A percentile compares a stretch with the other conserved stretches of the same genome.
phyloP scores from a whole-genome alignment of 148 eudicot genomes.

The Nepenthes gracilis region DNA sequence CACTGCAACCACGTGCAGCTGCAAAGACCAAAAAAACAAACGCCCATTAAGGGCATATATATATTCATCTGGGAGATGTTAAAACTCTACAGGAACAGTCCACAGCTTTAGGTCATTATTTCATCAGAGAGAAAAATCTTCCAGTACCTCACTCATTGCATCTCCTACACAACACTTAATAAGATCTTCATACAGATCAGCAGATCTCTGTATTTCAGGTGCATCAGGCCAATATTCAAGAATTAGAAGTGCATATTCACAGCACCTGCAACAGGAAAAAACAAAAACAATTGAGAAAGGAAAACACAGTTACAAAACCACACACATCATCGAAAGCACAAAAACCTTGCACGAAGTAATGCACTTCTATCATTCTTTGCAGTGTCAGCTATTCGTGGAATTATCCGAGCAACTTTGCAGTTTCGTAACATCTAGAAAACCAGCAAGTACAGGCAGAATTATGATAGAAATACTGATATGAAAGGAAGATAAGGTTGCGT shows the following conservation, averaged over 20 bases:
- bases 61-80: not conserved
- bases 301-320: not conserved
- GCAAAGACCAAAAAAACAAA: not conserved
- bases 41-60: not conserved
- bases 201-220: constrained; percentile 92
- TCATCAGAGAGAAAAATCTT: not conserved
- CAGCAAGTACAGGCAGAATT: constrained; percentile 5
- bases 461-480: not conserved
- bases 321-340: not conserved
- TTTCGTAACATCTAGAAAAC: constrained; percentile 81
- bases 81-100: not conserved
- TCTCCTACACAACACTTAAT: constrained; percentile 89
- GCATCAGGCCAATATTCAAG: constrained; percentile 98
- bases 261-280: constrained; percentile 48
- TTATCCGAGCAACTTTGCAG: constrained; percentile 90
- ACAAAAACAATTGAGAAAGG: not conserved
- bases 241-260: constrained; percentile 91
- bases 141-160: constrained; percentile 92
- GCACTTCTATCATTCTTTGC: constrained; percentile 92
- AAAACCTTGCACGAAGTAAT: constrained; percentile 82
- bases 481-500: no score
- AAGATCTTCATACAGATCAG: constrained; percentile 92
- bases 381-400: constrained; percentile 82
- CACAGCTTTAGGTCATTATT: not conserved
- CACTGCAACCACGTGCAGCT: not conserved